These are phyloP conservation scores for Thelephora terrestris DNA, from an alignment of 1,284 basidiomycete species.

Conservation along the genomic window DNA sequence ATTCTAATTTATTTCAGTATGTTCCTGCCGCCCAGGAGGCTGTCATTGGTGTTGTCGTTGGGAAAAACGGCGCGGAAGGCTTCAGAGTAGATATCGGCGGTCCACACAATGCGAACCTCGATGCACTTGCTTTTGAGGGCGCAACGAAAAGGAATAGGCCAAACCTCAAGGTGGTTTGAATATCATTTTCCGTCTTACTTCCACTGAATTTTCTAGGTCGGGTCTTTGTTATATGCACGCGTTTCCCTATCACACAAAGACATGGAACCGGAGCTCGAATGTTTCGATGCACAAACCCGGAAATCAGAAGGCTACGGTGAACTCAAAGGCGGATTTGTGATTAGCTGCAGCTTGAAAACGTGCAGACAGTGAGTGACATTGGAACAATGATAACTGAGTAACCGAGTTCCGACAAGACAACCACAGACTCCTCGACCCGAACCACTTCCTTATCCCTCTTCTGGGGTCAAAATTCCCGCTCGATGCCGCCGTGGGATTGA, in stretches of 20 bases:
- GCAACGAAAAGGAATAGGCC: conserved; percentile 80
- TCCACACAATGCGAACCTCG: conserved; percentile 66
- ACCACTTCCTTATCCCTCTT: conserved; percentile 64
- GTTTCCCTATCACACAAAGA: conserved; percentile 81
- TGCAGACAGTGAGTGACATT: conserved; percentile 56
- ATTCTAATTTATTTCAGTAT: conserved; percentile 39
- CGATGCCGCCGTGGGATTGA: conserved; percentile 71
- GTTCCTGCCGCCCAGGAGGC: conserved; percentile 75
- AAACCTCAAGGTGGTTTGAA: conserved; percentile 57
- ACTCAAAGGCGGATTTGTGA: conserved; percentile 69
- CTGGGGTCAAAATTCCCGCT: conserved; percentile 67
- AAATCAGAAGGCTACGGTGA: conserved; percentile 81
- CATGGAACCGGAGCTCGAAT: conserved; percentile 84
- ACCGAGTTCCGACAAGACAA: conserved; percentile 1
- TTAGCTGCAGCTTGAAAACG: conserved; percentile 67
- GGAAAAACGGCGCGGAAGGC: conserved; percentile 58
- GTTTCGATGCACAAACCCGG: conserved; percentile 76
- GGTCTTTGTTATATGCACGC: conserved; percentile 71
- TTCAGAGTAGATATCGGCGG: conserved; percentile 79
- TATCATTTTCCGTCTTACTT: not conserved
- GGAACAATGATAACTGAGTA: not conserved
- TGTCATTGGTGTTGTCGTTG: conserved; percentile 64
- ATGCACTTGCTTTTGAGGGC: conserved; percentile 78
- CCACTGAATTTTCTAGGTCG: conserved; percentile 42
- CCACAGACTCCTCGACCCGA: conserved; percentile 58